A percentile compares a stretch with the other conserved stretches of the same genome.
Conservation (phyloP, 2,329 filamentous ascomycete genomes). For the Cladosporium sp. region DNA sequence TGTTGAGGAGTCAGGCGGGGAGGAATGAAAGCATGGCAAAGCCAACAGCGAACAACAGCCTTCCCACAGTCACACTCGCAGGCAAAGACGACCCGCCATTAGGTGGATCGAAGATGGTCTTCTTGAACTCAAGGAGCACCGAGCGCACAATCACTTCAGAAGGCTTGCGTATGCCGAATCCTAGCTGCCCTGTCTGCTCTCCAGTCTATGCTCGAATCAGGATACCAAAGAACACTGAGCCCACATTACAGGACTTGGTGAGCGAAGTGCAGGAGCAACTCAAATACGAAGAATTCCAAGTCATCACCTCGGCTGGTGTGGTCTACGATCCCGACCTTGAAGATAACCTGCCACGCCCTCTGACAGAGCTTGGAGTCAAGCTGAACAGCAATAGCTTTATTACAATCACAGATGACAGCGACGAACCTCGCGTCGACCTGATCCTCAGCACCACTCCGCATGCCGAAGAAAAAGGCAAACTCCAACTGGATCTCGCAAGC, state of each 20-base stretch:
- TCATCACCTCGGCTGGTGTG: conserved; percentile 70
- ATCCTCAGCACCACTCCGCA: conserved; percentile 46
- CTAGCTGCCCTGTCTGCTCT: conserved; percentile 73
- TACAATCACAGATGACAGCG: conserved; percentile 77
- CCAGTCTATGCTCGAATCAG: conserved; percentile 26
- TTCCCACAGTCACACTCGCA: not conserved
- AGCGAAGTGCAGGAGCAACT: conserved; percentile 68
- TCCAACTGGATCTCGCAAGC: not conserved
- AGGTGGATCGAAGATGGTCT: conserved; percentile 65
- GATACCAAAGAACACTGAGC: conserved; percentile 37
- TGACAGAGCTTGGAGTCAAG: conserved; percentile 71
- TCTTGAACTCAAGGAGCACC: conserved; percentile 64
- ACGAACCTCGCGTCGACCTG: conserved; percentile 76
- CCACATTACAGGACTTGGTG: conserved; percentile 76
- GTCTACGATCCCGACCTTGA: conserved; percentile 88
- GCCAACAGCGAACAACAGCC: conserved; percentile 8
- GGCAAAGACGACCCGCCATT: conserved; percentile 16
- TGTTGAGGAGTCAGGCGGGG: conserved; percentile 61
- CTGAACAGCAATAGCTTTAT: conserved; percentile 63
- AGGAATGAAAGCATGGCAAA: conserved; percentile 13
- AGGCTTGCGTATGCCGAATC: conserved; percentile 62
- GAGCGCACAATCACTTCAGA: conserved; percentile 58
- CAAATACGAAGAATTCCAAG: conserved; percentile 72
- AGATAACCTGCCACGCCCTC: conserved; percentile 75
- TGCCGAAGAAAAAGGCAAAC: not conserved